A percentile compares a stretch with the other conserved stretches of the same genome.
These are phyloP conservation scores for Alloteropsis semialata DNA, from an alignment of 176 grass and related monocot genomes.

Conservation along the genomic window DNA sequence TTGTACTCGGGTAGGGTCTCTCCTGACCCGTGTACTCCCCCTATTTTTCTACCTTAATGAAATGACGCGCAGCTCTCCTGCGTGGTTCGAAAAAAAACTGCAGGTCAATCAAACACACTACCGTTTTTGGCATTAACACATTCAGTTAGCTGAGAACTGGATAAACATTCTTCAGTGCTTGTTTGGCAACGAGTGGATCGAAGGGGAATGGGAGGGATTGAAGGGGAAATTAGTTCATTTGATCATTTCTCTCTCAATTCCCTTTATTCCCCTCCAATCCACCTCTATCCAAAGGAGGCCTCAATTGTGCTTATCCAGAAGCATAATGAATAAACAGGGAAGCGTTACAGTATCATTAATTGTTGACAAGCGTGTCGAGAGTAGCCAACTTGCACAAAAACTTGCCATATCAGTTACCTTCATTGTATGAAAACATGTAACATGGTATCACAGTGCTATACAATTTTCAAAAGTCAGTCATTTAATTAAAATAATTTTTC, in stretches of 20 bases:
- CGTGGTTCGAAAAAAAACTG: too few relatives aligned
- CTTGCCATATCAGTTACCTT: not conserved
- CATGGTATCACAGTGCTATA: not conserved
- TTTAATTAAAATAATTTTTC: slow-evolving; percentile 10
- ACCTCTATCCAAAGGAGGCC: too few relatives aligned
- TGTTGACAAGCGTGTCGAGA: not conserved
- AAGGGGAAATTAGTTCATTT: too few relatives aligned
- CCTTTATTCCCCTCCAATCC: too few relatives aligned
- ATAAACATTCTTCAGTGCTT: slow-evolving; percentile 5
- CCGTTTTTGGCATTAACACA: not conserved
- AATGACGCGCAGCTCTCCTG: too few relatives aligned
- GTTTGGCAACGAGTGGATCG: too few relatives aligned
- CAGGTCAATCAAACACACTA: not conserved
- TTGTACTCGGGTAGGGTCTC: too few relatives aligned
- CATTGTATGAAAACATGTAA: slow-evolving; percentile 1
- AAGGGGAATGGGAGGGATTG: too few relatives aligned
- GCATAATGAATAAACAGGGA: not conserved
- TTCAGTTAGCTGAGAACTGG: not conserved
- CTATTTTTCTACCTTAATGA: too few relatives aligned
- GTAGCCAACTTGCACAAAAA: slow-evolving; percentile 1
- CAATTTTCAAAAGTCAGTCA: not conserved
- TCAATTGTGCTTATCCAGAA: not conserved
- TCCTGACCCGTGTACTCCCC: too few relatives aligned
- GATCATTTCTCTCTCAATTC: too few relatives aligned
- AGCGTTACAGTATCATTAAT: not conserved